phyloP scores from a whole-genome alignment of 2,329 filamentous ascomycete species.

The Biscogniauxia marginata region DNA sequence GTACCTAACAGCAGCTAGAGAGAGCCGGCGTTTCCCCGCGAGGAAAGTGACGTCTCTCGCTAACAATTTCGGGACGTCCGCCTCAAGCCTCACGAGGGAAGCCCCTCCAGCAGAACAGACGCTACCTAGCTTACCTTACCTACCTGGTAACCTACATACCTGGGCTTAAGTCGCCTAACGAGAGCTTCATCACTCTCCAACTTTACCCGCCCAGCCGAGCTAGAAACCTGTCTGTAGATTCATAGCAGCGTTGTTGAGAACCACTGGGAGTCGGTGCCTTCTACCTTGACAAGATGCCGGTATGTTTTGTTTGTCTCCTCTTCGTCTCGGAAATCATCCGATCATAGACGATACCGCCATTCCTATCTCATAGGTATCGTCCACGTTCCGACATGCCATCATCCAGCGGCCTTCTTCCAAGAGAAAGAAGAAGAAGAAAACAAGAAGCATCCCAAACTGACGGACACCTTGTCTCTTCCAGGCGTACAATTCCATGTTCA shows the following conservation, averaged over 20 bases:
- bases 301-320: conserved; percentile 32
- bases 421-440: no score
- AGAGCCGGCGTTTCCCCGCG: background rate
- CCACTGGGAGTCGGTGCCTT: background rate
- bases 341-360: no score
- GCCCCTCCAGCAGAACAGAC: conserved; percentile 13
- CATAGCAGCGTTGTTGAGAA: background rate
- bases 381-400: no score
- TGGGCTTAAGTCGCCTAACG: no score
- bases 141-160: background rate
- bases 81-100: conserved; percentile 14
- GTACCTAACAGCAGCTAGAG: conserved; percentile 1
- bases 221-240: no score
- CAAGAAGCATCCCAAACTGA: no score
- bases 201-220: background rate
- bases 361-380: no score
- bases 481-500: conserved; percentile 99
- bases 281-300: conserved; percentile 45
- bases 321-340: no score
- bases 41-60: conserved; percentile 20
- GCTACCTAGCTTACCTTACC: conserved; percentile 3
- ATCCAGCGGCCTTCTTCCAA: no score
- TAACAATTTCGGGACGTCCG: conserved; percentile 22
- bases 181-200: background rate
- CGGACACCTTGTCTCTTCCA: conserved; percentile 37